Evolutionary conservation across 2,329 filamentous ascomycete genomes (phyloP), one percentile per base, ranked within the genome.

Genomic region (Helotiales sp.): DNA sequence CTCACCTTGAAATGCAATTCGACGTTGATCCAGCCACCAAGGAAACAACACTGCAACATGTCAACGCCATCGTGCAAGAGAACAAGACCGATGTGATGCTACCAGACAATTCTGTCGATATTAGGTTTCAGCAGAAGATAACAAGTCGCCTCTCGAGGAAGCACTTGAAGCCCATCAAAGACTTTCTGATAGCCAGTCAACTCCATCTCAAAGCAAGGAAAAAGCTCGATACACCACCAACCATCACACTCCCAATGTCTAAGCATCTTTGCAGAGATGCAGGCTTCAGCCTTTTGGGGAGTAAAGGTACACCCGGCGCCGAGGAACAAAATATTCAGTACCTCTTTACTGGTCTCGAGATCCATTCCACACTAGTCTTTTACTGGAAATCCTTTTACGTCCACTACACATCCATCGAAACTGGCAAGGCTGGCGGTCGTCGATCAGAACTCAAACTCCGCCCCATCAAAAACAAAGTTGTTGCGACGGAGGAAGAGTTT

Each of bases 291-390:
- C 30, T 59, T 17, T 50, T 66, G 22, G 27, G 36, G 10, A 27
- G 29, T 2, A 40, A 63, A 8, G 17, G 36, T 2, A 40, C 22
- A 19, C 3, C 50, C 57, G 6, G 31, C 52, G 5, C 17, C 60
- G 53, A 66, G 8, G 66, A 65, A 4, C 29, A 51, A 9, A 58
- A 67, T n/a, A 66, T 72, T 10, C 63, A 70, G 22, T 73, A 73
- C 48, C 48, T 72, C 10, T 72, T 71, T 42, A 52, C 66, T 3
- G 69, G 69, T 6, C 63, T 71, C 4, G 67, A 72, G 31, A 63
- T 68, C 15, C 58, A 58, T 31, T 62, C 58, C n/a, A 63, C 55
- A 2, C 34, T 71, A 5, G 33, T 42, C 0, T 61, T 70, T 6
- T 36, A 59, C 4, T 69, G 62, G 47, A 46, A 64, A 2, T 58